A percentile compares a stretch with the other conserved stretches of the same genome.
phyloP scores from a whole-genome alignment of 306 rosid genomes.

The Castanopsis chinensis region DNA sequence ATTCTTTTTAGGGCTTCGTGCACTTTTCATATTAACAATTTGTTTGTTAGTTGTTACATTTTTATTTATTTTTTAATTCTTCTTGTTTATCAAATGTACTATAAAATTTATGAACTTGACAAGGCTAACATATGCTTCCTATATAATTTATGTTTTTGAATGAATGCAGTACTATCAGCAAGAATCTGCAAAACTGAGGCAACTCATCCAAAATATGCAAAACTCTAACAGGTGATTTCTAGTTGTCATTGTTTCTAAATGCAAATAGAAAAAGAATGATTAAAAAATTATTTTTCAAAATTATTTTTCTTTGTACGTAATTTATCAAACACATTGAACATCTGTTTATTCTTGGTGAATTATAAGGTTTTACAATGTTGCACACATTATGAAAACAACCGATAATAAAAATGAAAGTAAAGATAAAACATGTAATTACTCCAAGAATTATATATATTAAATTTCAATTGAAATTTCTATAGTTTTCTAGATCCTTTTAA shows the following conservation, averaged over 20 bases:
- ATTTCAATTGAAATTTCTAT: no score
- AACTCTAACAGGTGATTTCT: slow-evolving; percentile 73
- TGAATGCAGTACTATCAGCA: slow-evolving; percentile 79
- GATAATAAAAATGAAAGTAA: not conserved
- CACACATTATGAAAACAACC: not conserved
- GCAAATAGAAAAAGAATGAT: not conserved
- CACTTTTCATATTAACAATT: no score
- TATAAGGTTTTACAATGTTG: not conserved
- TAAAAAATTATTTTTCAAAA: not conserved
- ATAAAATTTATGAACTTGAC: not conserved
- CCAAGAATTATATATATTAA: no score
- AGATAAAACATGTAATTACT: no score
- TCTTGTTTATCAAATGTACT: not conserved
- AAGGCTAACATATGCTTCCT: not conserved
- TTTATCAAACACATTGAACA: not conserved
- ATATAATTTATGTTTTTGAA: not conserved
- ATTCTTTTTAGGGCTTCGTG: no score
- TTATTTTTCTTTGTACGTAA: not conserved
- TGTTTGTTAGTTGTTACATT: no score
- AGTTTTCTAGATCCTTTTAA: no score
- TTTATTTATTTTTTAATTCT: no score
- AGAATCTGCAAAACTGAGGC: slow-evolving; percentile 90
- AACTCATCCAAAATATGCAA: slow-evolving; percentile 92
- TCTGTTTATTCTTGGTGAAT: not conserved
- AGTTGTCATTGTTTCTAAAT: not conserved